phyloP scores from a whole-genome alignment of 108 stramenopile species.

The Nitzschia inconspicua region DNA sequence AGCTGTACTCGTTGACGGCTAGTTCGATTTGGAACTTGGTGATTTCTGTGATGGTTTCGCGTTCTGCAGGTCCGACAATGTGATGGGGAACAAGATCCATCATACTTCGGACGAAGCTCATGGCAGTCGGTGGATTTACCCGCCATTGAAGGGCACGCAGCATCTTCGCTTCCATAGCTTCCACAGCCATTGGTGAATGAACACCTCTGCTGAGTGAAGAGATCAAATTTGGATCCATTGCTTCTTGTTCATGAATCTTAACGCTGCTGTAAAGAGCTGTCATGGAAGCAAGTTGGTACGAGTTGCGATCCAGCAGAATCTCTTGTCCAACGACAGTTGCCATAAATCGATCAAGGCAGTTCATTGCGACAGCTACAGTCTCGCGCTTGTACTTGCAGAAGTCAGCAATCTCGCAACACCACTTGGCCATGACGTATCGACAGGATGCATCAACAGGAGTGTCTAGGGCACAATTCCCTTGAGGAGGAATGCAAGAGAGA shows the following conservation, averaged over 20 bases:
- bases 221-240: conserved; percentile 50
- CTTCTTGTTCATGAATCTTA: conserved; percentile 59
- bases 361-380: conserved; percentile 54
- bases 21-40: conserved; percentile 31
- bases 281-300: conserved; percentile 60
- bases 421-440: conserved; percentile 47
- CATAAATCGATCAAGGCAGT: conserved; percentile 67
- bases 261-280: conserved; percentile 58
- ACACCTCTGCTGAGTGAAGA: conserved; percentile 46
- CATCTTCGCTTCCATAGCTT: conserved; percentile 44
- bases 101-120: conserved; percentile 21
- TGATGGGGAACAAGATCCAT: conserved; percentile 19
- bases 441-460: conserved; percentile 32
- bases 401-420: conserved; percentile 59
- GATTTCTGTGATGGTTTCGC: conserved; percentile 23
- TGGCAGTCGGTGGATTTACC: conserved; percentile 50
- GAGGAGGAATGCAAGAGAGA: conserved; percentile 5
- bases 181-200: conserved; percentile 47
- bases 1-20: conserved; percentile 15
- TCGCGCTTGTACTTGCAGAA: conserved; percentile 49
- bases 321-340: conserved; percentile 29
- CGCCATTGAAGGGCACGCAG: conserved; percentile 49
- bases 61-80: neutral
- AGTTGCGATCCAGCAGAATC: conserved; percentile 38
- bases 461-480: neutral